A percentile compares a stretch with the other conserved stretches of the same genome.
These are phyloP conservation scores for Cyberlindnera maritima DNA, from an alignment of 805 yeast genomes.

Conservation along the genomic window DNA sequence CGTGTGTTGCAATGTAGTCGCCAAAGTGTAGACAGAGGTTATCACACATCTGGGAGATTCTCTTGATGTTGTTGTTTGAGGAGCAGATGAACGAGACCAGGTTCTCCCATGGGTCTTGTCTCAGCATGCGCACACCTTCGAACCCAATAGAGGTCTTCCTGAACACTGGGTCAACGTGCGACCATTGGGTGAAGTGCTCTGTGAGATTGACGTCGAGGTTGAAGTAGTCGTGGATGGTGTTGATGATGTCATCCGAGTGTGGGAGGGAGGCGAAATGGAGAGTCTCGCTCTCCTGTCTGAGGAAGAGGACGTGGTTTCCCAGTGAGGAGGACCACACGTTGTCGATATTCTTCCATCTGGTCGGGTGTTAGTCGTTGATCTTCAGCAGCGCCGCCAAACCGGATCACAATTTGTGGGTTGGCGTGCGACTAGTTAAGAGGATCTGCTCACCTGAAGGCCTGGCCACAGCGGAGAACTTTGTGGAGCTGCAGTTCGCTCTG, in stretches of 20 bases:
- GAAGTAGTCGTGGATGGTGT: constrained; percentile 64
- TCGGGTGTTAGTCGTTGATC: constrained; percentile 1
- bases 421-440: too few species aligned
- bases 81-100: constrained; percentile 88
- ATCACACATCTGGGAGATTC: constrained; percentile 92
- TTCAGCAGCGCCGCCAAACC: too few species aligned
- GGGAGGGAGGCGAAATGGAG: constrained; percentile 53
- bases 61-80: constrained; percentile 90
- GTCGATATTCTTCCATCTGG: constrained; percentile 63
- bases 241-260: constrained; percentile 33
- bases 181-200: constrained; percentile 62
- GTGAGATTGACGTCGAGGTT: constrained; percentile 55
- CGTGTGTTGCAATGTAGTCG: constrained; percentile 46
- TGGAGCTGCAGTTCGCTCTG: constrained; percentile 52
- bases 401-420: too few species aligned
- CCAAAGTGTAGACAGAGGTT: constrained; percentile 73
- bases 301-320: constrained; percentile 55
- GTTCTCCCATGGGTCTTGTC: constrained; percentile 98
- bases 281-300: constrained; percentile 53
- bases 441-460: constrained; percentile 52
- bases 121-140: constrained; percentile 75
- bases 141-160: constrained; percentile 36
- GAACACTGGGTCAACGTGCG: constrained; percentile 49
- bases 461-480: constrained; percentile 78
- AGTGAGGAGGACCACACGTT: constrained; percentile 66